Base-by-base conservation (phyloP, 2,329 filamentous ascomycete species). In the Ramularia endophylla region DNA sequence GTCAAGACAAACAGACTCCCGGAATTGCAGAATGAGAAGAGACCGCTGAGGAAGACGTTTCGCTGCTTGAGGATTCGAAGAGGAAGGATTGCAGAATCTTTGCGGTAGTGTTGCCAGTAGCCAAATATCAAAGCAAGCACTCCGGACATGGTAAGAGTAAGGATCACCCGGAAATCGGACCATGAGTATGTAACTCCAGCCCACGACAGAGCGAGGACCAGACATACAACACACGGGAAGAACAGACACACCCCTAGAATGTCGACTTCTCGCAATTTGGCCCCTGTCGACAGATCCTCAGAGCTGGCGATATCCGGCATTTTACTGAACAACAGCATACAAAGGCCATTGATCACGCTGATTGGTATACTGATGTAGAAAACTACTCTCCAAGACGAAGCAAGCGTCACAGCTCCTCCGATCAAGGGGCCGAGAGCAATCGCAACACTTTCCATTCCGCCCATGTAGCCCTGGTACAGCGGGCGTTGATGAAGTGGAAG, bases 281-380 rank as follows among this genome's bases (percentile, higher is more conserved):
- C 46, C 49, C 5, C 64, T n/a, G n/a, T n/a, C n/a, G n/a, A n/a
- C n/a, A n/a, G n/a, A n/a, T n/a, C n/a, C n/a, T n/a, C n/a, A n/a
- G n/a, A n/a, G n/a, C n/a, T n/a, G n/a, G n/a, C n/a, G n/a, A n/a
- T n/a, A n/a, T n/a, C n/a, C n/a, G n/a, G n/a, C n/a, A n/a, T n/a
- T n/a, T n/a, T n/a, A n/a, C n/a, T n/a, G n/a, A n/a, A n/a, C n/a
- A n/a, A n/a, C n/a, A n/a, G n/a, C 4, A 4, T 4, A 8, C 13
- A 18, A 2, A 8, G 20, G 9, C 17, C 6, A 35, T 17, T 68
- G 68, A 32, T 28, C 69, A 68, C 46, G 8, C 55, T 66, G 27
- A 73, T 63, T 0, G 71, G 71, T 5, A 74, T 57, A 47, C 73
- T 73, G 48, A 73, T 70, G 28, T 63, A 68, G 55, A 69, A 69